Evolutionary conservation across 371 early-diverging fungal genomes (phyloP), one percentile per base, ranked within the genome.

Genomic region (Basidiobolus heterosporus): DNA sequence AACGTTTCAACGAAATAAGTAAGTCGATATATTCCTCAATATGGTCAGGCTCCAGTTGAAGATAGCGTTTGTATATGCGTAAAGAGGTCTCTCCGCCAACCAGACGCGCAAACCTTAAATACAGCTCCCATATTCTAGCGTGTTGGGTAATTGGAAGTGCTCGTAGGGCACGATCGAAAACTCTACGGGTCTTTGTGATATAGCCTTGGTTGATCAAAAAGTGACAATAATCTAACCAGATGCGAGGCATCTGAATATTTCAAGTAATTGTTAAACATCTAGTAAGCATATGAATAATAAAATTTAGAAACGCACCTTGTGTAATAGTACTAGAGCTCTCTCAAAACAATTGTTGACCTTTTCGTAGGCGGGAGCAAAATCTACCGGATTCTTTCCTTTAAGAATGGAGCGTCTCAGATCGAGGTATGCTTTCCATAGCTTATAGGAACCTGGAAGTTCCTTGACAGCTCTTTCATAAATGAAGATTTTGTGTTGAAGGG

Each of bases 101-200:
- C 18, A 65, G 56, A 40, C 72, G 63, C 4, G 88, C 88, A 68
- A 89, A 91, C 46, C 66, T 53, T 38, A 90, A 60, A 58, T 94
- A 95, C 41, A 78, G 47, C 2, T 71, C 71, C 98, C 98, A 98
- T 30, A 98, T 67, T 35, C 84, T 70, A 14, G 59, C 61, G 50
- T 98, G 96, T 58, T 96, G 96, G 0, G 95, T 91, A 20, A 91
- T 75, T 2, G 98, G 91, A 40, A 98, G 70, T 0, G 94, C 75
- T 39, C 84, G 68, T 47, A 98, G 55, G 8, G 94, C 91, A 2
- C 83, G 74, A 61, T 98, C 98, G 62, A 93, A 96, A 0, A 75
- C 73, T 14, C 80, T 70, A 36, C 98, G 71, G 4, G 85, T 80
- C 48, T 59, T 64, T 1, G 88, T 88, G 36, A 86, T 62, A 39